These are phyloP conservation scores for Erythrobasidium hasegawianum DNA, from an alignment of 1,284 basidiomycete species.

Conservation along the genomic window DNA sequence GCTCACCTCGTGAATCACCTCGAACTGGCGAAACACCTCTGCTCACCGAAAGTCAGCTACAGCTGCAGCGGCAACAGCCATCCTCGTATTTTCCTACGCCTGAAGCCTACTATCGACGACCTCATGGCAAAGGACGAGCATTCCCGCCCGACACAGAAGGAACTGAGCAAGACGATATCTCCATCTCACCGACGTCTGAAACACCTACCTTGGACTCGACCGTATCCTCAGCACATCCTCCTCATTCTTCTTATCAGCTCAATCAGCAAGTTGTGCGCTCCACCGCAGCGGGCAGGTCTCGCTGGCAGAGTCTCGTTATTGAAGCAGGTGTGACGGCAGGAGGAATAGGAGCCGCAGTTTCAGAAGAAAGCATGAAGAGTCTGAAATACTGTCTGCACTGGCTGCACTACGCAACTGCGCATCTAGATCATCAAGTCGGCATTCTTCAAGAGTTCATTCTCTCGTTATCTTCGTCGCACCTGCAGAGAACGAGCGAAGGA, in stretches of 20 bases:
- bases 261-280: neutral
- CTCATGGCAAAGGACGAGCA: slow-evolving; percentile 5
- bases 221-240: neutral
- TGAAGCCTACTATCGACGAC: slow-evolving; percentile 7
- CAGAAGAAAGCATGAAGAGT: slow-evolving; percentile 82
- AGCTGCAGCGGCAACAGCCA: neutral
- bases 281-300: slow-evolving; percentile 54
- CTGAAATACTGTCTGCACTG: slow-evolving; percentile 82
- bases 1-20: slow-evolving; percentile 9
- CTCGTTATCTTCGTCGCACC: slow-evolving; percentile 56
- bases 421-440: slow-evolving; percentile 81
- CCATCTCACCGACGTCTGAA: slow-evolving; percentile 5
- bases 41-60: neutral
- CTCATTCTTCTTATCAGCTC: neutral
- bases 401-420: slow-evolving; percentile 86
- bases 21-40: neutral
- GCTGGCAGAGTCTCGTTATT: slow-evolving; percentile 76
- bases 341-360: slow-evolving; percentile 77
- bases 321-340: slow-evolving; percentile 65
- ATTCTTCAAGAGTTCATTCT: slow-evolving; percentile 75
- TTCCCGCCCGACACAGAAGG: neutral
- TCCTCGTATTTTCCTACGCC: neutral
- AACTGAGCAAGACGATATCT: neutral
- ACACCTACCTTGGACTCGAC: neutral
- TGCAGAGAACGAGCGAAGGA: slow-evolving; percentile 46